phyloP scores from a whole-genome alignment of 2,329 filamentous ascomycete genomes.

The Cytospora piceicola region DNA sequence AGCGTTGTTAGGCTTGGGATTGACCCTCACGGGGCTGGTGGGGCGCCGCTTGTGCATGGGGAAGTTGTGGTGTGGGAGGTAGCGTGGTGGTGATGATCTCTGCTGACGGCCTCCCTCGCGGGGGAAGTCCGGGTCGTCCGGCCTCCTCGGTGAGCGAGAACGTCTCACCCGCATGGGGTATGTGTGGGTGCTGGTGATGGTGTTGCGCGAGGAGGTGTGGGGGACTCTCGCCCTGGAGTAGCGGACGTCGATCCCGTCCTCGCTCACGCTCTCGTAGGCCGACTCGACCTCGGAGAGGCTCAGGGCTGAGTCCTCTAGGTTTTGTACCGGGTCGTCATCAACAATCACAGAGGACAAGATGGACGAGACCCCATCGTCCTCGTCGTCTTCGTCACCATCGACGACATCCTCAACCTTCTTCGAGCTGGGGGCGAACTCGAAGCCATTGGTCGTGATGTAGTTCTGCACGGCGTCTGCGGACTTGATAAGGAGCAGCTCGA shows the following conservation, averaged over 20 bases:
- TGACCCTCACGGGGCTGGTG: background rate
- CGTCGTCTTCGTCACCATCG: conserved; percentile 28
- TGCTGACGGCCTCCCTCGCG: conserved; percentile 1
- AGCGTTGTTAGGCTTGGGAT: background rate
- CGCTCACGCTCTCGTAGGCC: conserved; percentile 27
- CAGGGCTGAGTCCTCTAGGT: conserved; percentile 20
- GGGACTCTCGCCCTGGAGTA: conserved; percentile 10
- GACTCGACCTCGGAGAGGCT: conserved; percentile 27
- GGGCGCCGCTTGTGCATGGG: conserved; percentile 9
- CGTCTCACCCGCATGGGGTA: conserved; percentile 8
- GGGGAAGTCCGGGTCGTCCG: conserved; percentile 7
- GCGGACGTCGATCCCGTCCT: conserved; percentile 15
- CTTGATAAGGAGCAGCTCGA: conserved; percentile 44
- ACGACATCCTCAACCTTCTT: conserved; percentile 22
- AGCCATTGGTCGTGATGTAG: conserved; percentile 42
- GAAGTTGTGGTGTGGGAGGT: conserved; percentile 4
- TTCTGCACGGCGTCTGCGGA: conserved; percentile 45
- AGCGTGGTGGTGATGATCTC: background rate
- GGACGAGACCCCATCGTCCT: conserved; percentile 27
- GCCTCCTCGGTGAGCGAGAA: conserved; percentile 19
- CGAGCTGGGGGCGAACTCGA: conserved; percentile 31
- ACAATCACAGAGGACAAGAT: conserved; percentile 15
- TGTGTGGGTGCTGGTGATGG: background rate
- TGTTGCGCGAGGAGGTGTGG: conserved; percentile 4
- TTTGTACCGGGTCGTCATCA: conserved; percentile 16